A percentile compares a stretch with the other conserved stretches of the same genome.
Conservation (phyloP, 2,329 filamentous ascomycete genomes). For the Metarhizium humberi region DNA sequence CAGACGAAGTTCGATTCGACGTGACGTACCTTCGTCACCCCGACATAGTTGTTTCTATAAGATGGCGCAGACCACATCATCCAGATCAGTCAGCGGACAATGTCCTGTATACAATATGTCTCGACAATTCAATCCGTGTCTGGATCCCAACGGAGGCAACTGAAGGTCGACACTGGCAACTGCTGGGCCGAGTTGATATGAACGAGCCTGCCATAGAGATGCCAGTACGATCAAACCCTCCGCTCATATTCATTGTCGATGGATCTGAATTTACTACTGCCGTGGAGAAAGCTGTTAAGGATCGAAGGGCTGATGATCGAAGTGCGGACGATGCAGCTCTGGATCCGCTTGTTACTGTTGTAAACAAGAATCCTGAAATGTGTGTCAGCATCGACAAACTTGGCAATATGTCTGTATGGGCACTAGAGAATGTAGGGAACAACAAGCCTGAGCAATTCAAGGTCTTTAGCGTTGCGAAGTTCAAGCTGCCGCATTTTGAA, state of each 20-base stretch:
- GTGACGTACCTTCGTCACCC: slow-evolving; percentile 86
- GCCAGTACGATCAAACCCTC: slow-evolving; percentile 12
- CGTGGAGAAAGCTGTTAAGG: slow-evolving; percentile 64
- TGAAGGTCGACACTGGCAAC: slow-evolving; percentile 60
- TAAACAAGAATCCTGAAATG: slow-evolving; percentile 77
- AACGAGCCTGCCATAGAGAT: slow-evolving; percentile 53
- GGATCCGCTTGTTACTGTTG: slow-evolving; percentile 77
- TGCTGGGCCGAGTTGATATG: slow-evolving; percentile 77
- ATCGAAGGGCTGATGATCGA: slow-evolving; percentile 41
- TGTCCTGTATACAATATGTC: slow-evolving; percentile 81
- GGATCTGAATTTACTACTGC: slow-evolving; percentile 70
- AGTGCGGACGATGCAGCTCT: slow-evolving; percentile 62
- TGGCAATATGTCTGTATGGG: slow-evolving; percentile 87
- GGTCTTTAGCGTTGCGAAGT: slow-evolving; percentile 80
- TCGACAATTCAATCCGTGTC: slow-evolving; percentile 69
- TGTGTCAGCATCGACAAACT: slow-evolving; percentile 76
- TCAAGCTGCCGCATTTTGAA: slow-evolving; percentile 48
- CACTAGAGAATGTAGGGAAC: slow-evolving; percentile 74
- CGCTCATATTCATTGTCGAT: slow-evolving; percentile 66
- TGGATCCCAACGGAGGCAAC: slow-evolving; percentile 74
- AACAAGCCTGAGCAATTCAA: slow-evolving; percentile 55
- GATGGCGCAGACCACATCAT: slow-evolving; percentile 77
- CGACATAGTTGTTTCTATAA: slow-evolving; percentile 65
- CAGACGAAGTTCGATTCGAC: slow-evolving; percentile 78
- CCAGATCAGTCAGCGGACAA: slow-evolving; percentile 73